phyloP scores from a whole-genome alignment of 177 flowering plant species.

The Telopea speciosissima region DNA sequence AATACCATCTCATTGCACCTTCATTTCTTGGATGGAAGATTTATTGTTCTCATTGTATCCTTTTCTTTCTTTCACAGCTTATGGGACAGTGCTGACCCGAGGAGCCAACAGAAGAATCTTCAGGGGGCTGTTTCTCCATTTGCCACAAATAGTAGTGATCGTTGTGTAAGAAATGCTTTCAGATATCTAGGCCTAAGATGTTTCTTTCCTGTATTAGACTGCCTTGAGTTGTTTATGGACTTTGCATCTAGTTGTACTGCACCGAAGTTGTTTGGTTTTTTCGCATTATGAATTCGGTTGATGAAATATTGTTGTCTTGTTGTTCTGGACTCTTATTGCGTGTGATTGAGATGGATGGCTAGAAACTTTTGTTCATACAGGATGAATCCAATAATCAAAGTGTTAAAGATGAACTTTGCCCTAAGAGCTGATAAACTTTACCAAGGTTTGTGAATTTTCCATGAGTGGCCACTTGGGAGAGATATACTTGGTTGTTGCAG shows the following conservation, averaged over 20 bases:
- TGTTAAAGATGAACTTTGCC: no score
- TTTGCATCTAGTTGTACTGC: neutral
- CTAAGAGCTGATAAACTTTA: no score
- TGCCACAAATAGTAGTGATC: neutral
- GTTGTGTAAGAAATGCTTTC: conserved; percentile 6
- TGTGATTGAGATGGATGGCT: no score
- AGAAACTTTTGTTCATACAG: no score
- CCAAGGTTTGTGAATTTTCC: no score
- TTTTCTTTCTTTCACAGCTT: neutral
- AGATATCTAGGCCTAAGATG: neutral
- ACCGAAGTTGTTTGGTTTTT: neutral
- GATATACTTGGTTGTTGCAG: no score
- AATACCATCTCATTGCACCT: no score
- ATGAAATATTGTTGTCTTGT: neutral
- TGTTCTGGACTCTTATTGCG: neutral
- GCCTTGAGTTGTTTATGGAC: neutral
- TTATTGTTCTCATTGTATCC: neutral
- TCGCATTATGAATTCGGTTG: no score
- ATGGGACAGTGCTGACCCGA: conserved; percentile 6
- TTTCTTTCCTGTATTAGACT: neutral
- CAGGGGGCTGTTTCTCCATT: neutral
- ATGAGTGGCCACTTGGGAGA: no score
- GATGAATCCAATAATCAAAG: no score
- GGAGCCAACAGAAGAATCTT: conserved; percentile 1
- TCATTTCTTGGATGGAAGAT: no score